phyloP scores from a whole-genome alignment of 2,329 filamentous ascomycete genomes.

The Aphanoascus verrucosus region DNA sequence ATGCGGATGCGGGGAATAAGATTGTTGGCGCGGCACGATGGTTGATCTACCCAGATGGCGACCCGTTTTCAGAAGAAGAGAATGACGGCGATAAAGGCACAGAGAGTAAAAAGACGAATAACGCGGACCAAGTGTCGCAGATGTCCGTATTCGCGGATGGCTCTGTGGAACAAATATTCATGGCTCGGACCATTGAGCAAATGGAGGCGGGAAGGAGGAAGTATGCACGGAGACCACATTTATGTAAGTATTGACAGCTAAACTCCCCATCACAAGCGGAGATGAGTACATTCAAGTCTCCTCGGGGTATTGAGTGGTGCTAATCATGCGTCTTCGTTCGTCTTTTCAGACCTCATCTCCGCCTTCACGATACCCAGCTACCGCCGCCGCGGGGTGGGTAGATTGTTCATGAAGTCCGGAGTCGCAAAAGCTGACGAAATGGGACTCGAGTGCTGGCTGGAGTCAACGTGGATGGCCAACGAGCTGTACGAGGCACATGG shows the following conservation, averaged over 20 bases:
- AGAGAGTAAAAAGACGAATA: too few species aligned
- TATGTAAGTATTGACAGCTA: not conserved
- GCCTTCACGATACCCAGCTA: slow-evolving; percentile 21
- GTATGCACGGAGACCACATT: not conserved
- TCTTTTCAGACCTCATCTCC: slow-evolving; percentile 17
- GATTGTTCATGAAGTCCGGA: slow-evolving; percentile 22
- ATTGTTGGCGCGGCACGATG: slow-evolving; percentile 23
- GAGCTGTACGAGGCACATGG: slow-evolving; percentile 14
- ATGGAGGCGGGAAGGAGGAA: slow-evolving; percentile 1
- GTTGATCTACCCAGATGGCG: slow-evolving; percentile 21
- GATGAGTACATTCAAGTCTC: not conserved
- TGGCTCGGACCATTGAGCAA: slow-evolving; percentile 16
- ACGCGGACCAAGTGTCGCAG: not conserved
- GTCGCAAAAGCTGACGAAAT: slow-evolving; percentile 19
- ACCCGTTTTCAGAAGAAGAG: slow-evolving; percentile 19
- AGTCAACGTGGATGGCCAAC: slow-evolving; percentile 15
- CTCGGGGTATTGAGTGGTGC: too few species aligned
- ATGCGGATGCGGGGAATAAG: slow-evolving; percentile 21
- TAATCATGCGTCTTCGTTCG: too few species aligned
- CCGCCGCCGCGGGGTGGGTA: slow-evolving; percentile 19
- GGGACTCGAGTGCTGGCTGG: slow-evolving; percentile 19
- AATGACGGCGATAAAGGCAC: not conserved
- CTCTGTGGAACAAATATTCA: slow-evolving; percentile 14
- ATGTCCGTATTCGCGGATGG: slow-evolving; percentile 27
- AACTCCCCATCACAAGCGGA: not conserved